Base-by-base conservation (phyloP, 2,329 filamentous ascomycete species). In the Phyllosticta ampelicida region DNA sequence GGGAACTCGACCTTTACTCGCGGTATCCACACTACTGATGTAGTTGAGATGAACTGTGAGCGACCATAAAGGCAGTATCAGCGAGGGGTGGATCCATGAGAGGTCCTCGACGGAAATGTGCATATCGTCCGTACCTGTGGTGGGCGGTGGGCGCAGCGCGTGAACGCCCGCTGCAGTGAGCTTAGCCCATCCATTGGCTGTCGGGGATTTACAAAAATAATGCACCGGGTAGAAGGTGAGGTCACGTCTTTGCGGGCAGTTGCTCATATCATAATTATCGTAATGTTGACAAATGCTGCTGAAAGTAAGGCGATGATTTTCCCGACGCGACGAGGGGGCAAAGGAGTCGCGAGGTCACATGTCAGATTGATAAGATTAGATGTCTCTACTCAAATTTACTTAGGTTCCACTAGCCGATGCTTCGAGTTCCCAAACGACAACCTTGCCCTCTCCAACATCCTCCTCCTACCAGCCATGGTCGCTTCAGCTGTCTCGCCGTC, bases 141-240 rank as follows among this genome's bases (percentile, higher is more conserved):
- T 77, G 6, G 66, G 68, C 50, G 76, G 74, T 55, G 71, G 69
- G 21, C 73, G 71, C 30, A 85, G 70, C 9, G 70, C 69, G 64
- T 82, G 80, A 48, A 86, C 75, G 68, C 84, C 80, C 26, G 73
- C 71, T 16, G 75, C 74, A 0, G 78, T 78, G 62, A 86, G 73
- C 66, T 83, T 83, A 68, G 84, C 83, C 83, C 83, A 86, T 66
- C 75, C 68, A 70, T 80, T 77, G 69, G 78, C 83, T 9, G 83
- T 86, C n/a, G 79, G 78, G 5, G 83, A 85, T 36, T 75, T 75
- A 52, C 72, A 70, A 68, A 82, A 84, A 73, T 80, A 84, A 67
- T 78, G 83, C 44, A 78, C 78, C 16, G 82, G 80, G 62, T 84
- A 84, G 61, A 81, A 62, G 8, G 61, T 65, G 62, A 63, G 65